Evolutionary conservation across 1,139 yeast genomes (phyloP).

Genomic region (Arxiozyma heterogenica): DNA sequence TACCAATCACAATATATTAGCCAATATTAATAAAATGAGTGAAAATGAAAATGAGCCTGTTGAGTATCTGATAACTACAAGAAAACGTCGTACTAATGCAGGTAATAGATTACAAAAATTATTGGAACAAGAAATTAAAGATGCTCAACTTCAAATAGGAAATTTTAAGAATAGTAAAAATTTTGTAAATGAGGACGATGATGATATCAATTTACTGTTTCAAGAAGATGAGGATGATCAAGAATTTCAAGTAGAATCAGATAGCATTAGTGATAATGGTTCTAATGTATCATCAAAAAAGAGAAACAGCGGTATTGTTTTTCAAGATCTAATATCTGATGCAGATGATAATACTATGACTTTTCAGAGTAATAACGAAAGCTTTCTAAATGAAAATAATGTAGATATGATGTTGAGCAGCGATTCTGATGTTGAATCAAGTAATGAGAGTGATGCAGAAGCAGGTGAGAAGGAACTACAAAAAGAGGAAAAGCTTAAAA

Average conservation of each 20-base stretch:
- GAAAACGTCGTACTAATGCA: constrained; percentile 78
- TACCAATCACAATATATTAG: background rate
- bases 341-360: background rate
- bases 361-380: background rate
- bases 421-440: constrained; percentile 30
- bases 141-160: constrained; percentile 31
- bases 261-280: constrained; percentile 15
- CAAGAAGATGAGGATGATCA: constrained; percentile 79
- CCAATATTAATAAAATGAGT: background rate
- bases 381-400: constrained; percentile 25
- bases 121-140: constrained; percentile 55
- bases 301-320: background rate
- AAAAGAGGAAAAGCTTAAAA: constrained; percentile 40
- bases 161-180: constrained; percentile 4
- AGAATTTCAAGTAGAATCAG: constrained; percentile 45
- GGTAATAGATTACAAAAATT: constrained; percentile 75
- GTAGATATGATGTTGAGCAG: constrained; percentile 42
- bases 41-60: constrained; percentile 7
- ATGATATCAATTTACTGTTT: constrained; percentile 64
- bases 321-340: background rate
- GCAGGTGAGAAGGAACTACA: constrained; percentile 62
- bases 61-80: constrained; percentile 45
- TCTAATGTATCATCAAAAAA: background rate
- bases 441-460: constrained; percentile 42
- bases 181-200: constrained; percentile 40